These are phyloP conservation scores for Hymenoscyphus albidus DNA, from an alignment of 2,329 filamentous ascomycete species.

Conservation along the genomic window DNA sequence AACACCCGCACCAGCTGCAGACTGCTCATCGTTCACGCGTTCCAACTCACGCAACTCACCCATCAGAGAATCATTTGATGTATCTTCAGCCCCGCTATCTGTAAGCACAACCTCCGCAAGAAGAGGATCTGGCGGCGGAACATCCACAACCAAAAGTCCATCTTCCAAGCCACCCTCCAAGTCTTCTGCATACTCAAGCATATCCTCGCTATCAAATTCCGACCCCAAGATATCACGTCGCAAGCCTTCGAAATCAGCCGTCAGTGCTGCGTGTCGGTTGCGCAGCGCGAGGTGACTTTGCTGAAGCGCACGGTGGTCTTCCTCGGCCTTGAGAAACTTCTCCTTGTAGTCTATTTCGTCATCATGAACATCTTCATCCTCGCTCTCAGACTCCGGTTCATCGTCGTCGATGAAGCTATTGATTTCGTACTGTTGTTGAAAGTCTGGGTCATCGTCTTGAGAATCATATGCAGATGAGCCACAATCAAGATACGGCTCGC, in stretches of 20 bases:
- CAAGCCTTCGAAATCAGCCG: constrained; percentile 15
- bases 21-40: background rate
- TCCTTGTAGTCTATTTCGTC: constrained; percentile 25
- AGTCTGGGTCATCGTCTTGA: constrained; percentile 21
- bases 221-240: constrained; percentile 17
- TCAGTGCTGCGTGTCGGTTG: constrained; percentile 7
- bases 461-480: constrained; percentile 32
- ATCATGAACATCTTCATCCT: constrained; percentile 14
- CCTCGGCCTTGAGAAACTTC: constrained; percentile 17
- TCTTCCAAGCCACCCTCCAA: too few species aligned
- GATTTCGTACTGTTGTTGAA: constrained; percentile 27
- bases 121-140: constrained; percentile 16
- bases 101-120: constrained; percentile 24
- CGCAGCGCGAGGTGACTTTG: constrained; percentile 9
- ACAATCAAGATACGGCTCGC: constrained; percentile 24
- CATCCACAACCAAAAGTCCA: constrained; percentile 20
- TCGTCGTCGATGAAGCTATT: constrained; percentile 20
- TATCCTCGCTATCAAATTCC: constrained; percentile 15
- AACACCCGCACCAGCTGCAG: constrained; percentile 39
- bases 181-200: constrained; percentile 7
- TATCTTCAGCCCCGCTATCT: constrained; percentile 20
- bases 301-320: background rate
- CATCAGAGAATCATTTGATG: constrained; percentile 19
- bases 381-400: constrained; percentile 8
- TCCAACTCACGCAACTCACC: constrained; percentile 10